Evolutionary conservation across 768 basidiomycete species (phyloP), one percentile per base, ranked within the genome.

Genomic region (Leucogyrophana mollusca): DNA sequence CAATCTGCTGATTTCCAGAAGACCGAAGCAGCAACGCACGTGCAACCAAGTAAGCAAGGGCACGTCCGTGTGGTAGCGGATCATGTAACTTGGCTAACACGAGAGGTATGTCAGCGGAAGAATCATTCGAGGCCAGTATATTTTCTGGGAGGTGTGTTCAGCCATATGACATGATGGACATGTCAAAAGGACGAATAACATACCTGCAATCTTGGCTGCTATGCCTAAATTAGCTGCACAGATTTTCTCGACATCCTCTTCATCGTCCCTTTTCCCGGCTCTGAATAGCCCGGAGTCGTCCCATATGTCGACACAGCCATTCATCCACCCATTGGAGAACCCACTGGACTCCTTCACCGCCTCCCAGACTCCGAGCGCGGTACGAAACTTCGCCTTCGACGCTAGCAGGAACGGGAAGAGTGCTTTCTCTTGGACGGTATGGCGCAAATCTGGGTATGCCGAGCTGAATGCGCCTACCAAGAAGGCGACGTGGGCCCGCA

Each of bases 331-430:
- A 4, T 35, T 59, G 37, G 57, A 62, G 43, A 49, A 54, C 46
- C 62, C 53, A n/a, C 51, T 52, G 40, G 60, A 40, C 10, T 72
- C 73, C n/a, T 57, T 62, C 46, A 93, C 59, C n/a, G 77, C 64
- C 45, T 83, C 82, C 92, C 92, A 94, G 0, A 83, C 79, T n/a
- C 74, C 60, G 17, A 78, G 73, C 0, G 81, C 74, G 1, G 79
- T 85, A 58, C 80, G 83, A 50, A 84, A 77, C 41, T 83, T 76
- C 3, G 85, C 66, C 57, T 87, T 90, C 6, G 88, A 85, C 54
- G 80, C 85, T 13, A 94, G 61, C 35, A 94, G 66, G 57, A 81
- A 80, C 0, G 91, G 87, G 58, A 91, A 87, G 44, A 94, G 64
- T 1, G 84, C 59, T 24, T 70, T 65, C 50, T 79, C 69, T 50